phyloP scores from a whole-genome alignment of 2,329 filamentous ascomycete species.

The Aureobasidium sp. region DNA sequence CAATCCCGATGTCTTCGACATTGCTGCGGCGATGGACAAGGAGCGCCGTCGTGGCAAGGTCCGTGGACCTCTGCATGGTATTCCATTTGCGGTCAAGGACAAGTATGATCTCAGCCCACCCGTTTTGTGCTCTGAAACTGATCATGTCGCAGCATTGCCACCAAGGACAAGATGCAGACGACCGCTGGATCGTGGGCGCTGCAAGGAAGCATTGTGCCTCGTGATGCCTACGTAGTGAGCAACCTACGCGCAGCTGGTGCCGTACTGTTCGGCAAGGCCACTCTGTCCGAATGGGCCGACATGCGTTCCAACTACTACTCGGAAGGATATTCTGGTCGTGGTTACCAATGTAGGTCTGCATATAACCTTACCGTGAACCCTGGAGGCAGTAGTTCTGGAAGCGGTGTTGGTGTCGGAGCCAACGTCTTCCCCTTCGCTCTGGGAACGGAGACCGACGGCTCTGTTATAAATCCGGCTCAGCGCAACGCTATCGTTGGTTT shows the following conservation, averaged over 20 bases:
- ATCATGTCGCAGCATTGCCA: constrained; percentile 42
- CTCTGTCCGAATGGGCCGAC: constrained; percentile 66
- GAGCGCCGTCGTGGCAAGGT: constrained; percentile 52
- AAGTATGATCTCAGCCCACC: constrained; percentile 32
- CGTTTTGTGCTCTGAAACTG: background rate
- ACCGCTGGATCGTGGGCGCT: constrained; percentile 65
- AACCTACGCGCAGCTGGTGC: constrained; percentile 59
- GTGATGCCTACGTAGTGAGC: constrained; percentile 59
- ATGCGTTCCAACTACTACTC: constrained; percentile 63
- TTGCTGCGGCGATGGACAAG: constrained; percentile 54
- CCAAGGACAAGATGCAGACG: constrained; percentile 64
- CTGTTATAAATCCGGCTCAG: constrained; percentile 63
- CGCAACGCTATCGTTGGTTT: constrained; percentile 64
- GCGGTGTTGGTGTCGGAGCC: constrained; percentile 56
- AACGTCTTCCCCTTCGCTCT: constrained; percentile 59
- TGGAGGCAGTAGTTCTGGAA: constrained; percentile 62
- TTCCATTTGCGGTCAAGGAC: constrained; percentile 70
- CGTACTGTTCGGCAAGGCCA: constrained; percentile 63
- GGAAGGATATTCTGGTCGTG: constrained; percentile 59
- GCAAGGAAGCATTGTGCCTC: constrained; percentile 57
- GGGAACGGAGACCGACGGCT: constrained; percentile 67
- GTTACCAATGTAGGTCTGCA: constrained; percentile 57
- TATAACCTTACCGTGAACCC: constrained; percentile 65
- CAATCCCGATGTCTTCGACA: constrained; percentile 60
- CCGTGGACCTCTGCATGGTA: constrained; percentile 64